phyloP scores from a whole-genome alignment of 169 alveolate species.

The Cryptosporidium bovis region DNA sequence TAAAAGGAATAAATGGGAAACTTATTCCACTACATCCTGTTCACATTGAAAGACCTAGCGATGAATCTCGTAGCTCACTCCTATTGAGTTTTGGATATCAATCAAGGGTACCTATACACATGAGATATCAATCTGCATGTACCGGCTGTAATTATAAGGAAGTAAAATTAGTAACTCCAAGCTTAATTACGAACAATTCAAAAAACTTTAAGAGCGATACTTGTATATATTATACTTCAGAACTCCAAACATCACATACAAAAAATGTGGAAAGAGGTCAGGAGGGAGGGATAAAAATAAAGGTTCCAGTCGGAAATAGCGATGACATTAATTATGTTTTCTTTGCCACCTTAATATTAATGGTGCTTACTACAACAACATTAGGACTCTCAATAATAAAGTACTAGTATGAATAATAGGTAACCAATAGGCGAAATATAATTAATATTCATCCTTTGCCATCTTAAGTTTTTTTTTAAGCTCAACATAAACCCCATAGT shows the following conservation, averaged over 20 bases:
- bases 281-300: slow-evolving; percentile 12
- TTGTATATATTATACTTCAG: slow-evolving; percentile 3
- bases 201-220: neutral
- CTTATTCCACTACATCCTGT: slow-evolving; percentile 33
- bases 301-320: slow-evolving; percentile 49
- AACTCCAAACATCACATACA: neutral
- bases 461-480: slow-evolving; percentile 76
- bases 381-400: slow-evolving; percentile 32
- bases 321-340: slow-evolving; percentile 34
- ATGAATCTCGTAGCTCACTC: slow-evolving; percentile 23
- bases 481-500: slow-evolving; percentile 86
- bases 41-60: slow-evolving; percentile 60
- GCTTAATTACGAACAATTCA: neutral
- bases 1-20: neutral
- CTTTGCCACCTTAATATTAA: slow-evolving; percentile 9
- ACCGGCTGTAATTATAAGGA: slow-evolving; percentile 28
- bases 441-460: slow-evolving; percentile 17
- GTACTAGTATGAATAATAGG: neutral
- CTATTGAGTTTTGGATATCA: slow-evolving; percentile 10
- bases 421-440: slow-evolving; percentile 3
- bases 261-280: neutral
- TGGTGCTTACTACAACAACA: neutral
- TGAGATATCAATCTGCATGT: slow-evolving; percentile 66
- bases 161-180: neutral
- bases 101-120: slow-evolving; percentile 28